phyloP scores from a whole-genome alignment of 2,329 filamentous ascomycete genomes.

The Colletotrichum sp. region DNA sequence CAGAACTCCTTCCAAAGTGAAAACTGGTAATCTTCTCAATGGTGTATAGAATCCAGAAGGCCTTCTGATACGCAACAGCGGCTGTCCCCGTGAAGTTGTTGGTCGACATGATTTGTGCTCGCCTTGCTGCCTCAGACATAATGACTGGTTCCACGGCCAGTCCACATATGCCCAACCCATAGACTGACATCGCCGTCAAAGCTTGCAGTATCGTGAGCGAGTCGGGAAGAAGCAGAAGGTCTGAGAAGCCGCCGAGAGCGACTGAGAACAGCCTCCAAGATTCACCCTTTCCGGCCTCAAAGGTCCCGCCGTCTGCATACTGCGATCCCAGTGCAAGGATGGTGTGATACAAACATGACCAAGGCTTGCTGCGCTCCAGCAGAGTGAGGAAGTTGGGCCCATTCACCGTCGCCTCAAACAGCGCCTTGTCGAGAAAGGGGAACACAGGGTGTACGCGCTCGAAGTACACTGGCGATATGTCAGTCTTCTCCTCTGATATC shows the following conservation, averaged over 20 bases:
- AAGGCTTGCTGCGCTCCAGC: conserved; percentile 32
- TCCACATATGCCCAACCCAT: conserved; percentile 30
- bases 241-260: conserved; percentile 38
- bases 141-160: conserved; percentile 35
- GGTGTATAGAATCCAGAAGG: conserved; percentile 31
- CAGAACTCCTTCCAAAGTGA: conserved; percentile 33
- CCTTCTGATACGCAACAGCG: conserved; percentile 27
- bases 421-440: conserved; percentile 41
- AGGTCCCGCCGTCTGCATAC: conserved; percentile 37
- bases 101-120: conserved; percentile 32
- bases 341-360: conserved; percentile 42
- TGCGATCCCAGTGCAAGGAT: conserved; percentile 42
- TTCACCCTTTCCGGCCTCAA: conserved; percentile 41
- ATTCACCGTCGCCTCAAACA: conserved; percentile 37
- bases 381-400: conserved; percentile 28
- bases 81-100: conserved; percentile 21
- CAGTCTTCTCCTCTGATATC: not conserved
- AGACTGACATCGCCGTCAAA: conserved; percentile 34
- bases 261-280: conserved; percentile 44
- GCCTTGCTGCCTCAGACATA: conserved; percentile 31
- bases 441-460: conserved; percentile 40
- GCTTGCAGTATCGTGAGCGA: conserved; percentile 34
- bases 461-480: conserved; percentile 37
- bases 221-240: conserved; percentile 33
- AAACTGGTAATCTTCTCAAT: conserved; percentile 32